A percentile compares a stretch with the other conserved stretches of the same genome.
Evolutionary conservation across 192 early-diverging fungal genomes (phyloP).

Genomic region (Coemansia sp.): DNA sequence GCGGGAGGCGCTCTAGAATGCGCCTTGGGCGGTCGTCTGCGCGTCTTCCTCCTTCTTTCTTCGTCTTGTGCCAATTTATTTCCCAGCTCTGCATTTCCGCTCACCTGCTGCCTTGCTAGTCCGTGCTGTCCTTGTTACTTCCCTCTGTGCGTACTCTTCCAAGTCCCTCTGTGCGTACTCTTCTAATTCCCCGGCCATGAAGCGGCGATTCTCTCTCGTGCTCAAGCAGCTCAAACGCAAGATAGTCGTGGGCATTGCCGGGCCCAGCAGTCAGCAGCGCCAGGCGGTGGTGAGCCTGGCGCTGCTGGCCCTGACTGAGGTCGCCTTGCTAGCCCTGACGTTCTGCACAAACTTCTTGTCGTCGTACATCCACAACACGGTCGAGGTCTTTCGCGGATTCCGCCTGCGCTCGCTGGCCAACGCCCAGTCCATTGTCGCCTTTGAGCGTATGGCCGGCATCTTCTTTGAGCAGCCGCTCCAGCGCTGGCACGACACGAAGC

Average conservation of each 20-base stretch:
- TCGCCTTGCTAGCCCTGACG: constrained; percentile 45
- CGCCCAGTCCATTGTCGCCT: constrained; percentile 38
- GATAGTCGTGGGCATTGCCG: constrained; percentile 38
- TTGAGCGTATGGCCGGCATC: constrained; percentile 36
- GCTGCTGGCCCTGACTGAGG: constrained; percentile 38
- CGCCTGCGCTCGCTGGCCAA: constrained; percentile 44
- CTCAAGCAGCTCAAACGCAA: constrained; percentile 43
- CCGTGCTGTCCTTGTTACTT: too few relatives aligned
- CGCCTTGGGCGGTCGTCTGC: too few relatives aligned
- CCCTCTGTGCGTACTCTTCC: too few relatives aligned
- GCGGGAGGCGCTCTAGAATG: too few relatives aligned
- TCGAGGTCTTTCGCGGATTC: constrained; percentile 43
- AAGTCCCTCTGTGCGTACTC: too few relatives aligned
- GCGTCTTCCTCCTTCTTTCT: too few relatives aligned
- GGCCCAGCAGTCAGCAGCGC: constrained; percentile 40
- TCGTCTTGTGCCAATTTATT: too few relatives aligned
- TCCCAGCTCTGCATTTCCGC: too few relatives aligned
- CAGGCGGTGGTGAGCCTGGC: constrained; percentile 42
- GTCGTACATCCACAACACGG: constrained; percentile 46
- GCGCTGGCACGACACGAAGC: constrained; percentile 35
- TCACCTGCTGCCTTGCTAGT: too few relatives aligned
- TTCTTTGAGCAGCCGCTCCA: constrained; percentile 49
- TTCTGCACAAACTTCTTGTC: constrained; percentile 52
- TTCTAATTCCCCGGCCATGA: constrained; percentile 10
- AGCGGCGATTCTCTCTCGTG: constrained; percentile 39